Base-by-base conservation (phyloP, 1,139 yeast genomes). In the Geotrichum candidum region DNA sequence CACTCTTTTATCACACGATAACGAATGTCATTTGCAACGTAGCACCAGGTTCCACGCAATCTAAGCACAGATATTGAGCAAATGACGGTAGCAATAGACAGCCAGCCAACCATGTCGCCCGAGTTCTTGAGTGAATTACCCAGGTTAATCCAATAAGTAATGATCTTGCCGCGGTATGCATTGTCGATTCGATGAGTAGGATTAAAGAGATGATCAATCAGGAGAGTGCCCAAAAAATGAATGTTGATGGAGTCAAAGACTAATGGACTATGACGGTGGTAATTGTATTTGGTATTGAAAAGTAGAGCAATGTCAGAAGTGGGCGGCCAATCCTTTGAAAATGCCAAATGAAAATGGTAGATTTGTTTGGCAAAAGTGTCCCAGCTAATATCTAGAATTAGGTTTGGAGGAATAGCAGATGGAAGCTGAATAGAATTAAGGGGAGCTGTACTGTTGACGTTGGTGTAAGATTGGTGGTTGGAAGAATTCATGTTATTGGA, bases 101-200 rank as follows among this genome's bases (percentile, higher is more conserved):
- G 77, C 98, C 98, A 94, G 38, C 96, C 87, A 0, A 92, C 92
- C 94, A 91, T 90, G 71, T 94, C 96, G 58, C 99, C 99, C 33
- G 84, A 78, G 65, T 84, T 84, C 70, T 90, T 96, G 65, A 92
- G 82, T 46, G 81, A 77, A 66, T 89, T 84, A 4, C 97, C 98
- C 56, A 92, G 78, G 65, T 86, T 86, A 58, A 92, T 88, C 99
- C 98, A 94, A 72, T 86, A 88, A 61, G 86, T 85, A 54, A 92
- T 73, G 13, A 91, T 71, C 54, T 82, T 76, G 0, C 96, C 96
- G 63, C 94, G 82, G 57, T 77, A 75, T 57, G 71, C 68, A 6
- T 74, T 70, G 45, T 70, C 70, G 27, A 63, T 64, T 55, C 63
- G 59, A 48, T 62, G 61, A 50, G 45, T 57, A 41, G 63, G 60